Conservation (phyloP, 805 yeast species). For the Metschnikowia proteae region DNA sequence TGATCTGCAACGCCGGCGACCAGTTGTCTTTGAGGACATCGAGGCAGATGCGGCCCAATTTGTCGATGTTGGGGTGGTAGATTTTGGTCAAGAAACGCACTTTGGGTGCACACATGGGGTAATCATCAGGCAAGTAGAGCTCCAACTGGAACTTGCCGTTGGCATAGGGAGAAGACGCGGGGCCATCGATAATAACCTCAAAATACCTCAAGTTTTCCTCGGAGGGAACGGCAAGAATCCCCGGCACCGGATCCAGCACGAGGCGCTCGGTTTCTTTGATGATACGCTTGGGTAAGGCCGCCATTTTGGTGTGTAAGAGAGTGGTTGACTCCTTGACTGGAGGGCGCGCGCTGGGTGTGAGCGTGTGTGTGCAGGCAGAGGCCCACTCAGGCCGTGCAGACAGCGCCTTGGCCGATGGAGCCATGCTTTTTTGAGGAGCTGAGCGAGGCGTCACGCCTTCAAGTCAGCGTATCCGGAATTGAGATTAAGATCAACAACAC, state of each 20-base stretch:
- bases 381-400: too few species aligned
- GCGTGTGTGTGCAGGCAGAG: not conserved
- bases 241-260: constrained; percentile 93
- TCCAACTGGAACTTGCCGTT: constrained; percentile 76
- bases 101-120: constrained; percentile 97
- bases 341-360: not conserved
- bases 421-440: too few species aligned
- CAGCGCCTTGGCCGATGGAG: too few species aligned
- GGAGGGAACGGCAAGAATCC: constrained; percentile 88
- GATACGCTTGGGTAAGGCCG: constrained; percentile 82
- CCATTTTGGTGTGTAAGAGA: constrained; percentile 31
- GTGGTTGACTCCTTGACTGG: not conserved
- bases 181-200: constrained; percentile 89
- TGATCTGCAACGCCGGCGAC: constrained; percentile 96
- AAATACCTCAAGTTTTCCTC: constrained; percentile 93
- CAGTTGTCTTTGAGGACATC: constrained; percentile 94
- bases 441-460: too few species aligned
- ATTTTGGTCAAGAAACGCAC: constrained; percentile 90
- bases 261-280: constrained; percentile 94
- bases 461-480: too few species aligned
- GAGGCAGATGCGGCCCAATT: constrained; percentile 90
- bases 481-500: too few species aligned
- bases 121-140: constrained; percentile 89
- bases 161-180: constrained; percentile 87
- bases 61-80: constrained; percentile 95